Evolutionary conservation across 176 grass and related monocot species (phyloP).

Genomic region (Tillandsia leiboldiana): DNA sequence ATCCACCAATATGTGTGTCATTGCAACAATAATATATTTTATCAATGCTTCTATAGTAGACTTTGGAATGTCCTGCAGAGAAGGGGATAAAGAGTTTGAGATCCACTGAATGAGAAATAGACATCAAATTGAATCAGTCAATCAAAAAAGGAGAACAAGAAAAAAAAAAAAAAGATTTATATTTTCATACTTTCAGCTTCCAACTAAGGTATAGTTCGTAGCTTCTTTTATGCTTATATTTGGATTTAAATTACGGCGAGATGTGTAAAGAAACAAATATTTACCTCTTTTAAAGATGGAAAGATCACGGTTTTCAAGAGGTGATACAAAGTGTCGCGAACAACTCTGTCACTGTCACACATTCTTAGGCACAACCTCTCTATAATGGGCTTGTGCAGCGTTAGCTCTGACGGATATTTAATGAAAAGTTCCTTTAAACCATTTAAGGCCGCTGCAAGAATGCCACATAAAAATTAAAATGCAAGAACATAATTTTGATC

Average conservation of each 20-base stretch:
- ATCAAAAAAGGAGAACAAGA: slow-evolving; percentile 7
- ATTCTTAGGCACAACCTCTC: slow-evolving; percentile 69
- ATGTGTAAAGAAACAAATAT: background rate
- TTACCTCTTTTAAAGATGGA: slow-evolving; percentile 80
- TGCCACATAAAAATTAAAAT: background rate
- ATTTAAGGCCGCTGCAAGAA: background rate
- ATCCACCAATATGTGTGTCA: slow-evolving; percentile 75
- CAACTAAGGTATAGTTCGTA: too few relatives aligned
- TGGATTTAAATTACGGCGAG: background rate
- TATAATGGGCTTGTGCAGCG: slow-evolving; percentile 63
- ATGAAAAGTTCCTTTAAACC: slow-evolving; percentile 62
- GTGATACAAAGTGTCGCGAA: slow-evolving; percentile 55
- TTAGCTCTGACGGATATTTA: slow-evolving; percentile 74
- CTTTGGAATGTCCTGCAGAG: slow-evolving; percentile 63
- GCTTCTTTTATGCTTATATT: too few relatives aligned
- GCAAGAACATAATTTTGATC: background rate
- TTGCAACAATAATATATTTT: slow-evolving; percentile 82
- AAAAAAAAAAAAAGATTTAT: background rate
- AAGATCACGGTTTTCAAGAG: slow-evolving; percentile 62
- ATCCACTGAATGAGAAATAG: background rate
- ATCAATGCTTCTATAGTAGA: slow-evolving; percentile 55
- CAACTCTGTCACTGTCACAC: slow-evolving; percentile 53
- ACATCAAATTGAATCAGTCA: background rate
- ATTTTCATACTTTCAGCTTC: too few relatives aligned
- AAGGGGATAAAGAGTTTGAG: background rate